phyloP scores from a whole-genome alignment of 306 rosid species.

The Begonia peltatifolia region DNA sequence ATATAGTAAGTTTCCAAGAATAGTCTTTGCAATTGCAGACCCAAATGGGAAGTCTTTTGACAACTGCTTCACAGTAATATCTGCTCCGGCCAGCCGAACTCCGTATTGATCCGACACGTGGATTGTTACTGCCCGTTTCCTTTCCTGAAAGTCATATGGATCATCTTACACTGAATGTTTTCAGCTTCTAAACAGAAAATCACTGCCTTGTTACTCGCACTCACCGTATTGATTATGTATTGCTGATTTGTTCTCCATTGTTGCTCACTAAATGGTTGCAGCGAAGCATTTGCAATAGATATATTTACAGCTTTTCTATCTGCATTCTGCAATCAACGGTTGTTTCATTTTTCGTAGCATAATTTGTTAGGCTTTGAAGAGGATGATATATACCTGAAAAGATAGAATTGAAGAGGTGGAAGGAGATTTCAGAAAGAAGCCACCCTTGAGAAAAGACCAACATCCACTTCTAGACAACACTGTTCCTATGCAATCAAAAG shows the following conservation, averaged over 20 bases:
- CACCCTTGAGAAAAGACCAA: conserved; percentile 97
- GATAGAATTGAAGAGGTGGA: conserved; percentile 32
- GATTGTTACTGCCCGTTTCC: conserved; percentile 65
- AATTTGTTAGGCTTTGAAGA: too few relatives aligned
- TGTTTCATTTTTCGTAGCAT: too few relatives aligned
- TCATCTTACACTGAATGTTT: neutral
- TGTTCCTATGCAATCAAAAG: conserved; percentile 46
- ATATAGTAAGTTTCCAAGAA: conserved; percentile 62
- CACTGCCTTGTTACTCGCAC: neutral
- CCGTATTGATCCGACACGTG: conserved; percentile 60
- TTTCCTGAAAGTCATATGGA: conserved; percentile 23
- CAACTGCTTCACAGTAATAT: conserved; percentile 29
- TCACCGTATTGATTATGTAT: conserved; percentile 47
- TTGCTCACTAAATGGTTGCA: conserved; percentile 58
- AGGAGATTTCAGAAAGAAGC: conserved; percentile 36
- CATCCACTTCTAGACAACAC: conserved; percentile 62
- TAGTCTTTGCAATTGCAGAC: conserved; percentile 76
- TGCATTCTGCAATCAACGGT: conserved; percentile 19
- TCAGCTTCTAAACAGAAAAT: neutral
- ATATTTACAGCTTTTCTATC: conserved; percentile 24
- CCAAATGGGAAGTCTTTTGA: conserved; percentile 81
- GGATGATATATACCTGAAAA: conserved; percentile 33
- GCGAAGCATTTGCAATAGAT: conserved; percentile 41
- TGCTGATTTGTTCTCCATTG: conserved; percentile 71
- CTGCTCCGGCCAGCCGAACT: conserved; percentile 42